These are phyloP conservation scores for Venturia asperata DNA, from an alignment of 2,329 filamentous ascomycete genomes.

Conservation along the genomic window DNA sequence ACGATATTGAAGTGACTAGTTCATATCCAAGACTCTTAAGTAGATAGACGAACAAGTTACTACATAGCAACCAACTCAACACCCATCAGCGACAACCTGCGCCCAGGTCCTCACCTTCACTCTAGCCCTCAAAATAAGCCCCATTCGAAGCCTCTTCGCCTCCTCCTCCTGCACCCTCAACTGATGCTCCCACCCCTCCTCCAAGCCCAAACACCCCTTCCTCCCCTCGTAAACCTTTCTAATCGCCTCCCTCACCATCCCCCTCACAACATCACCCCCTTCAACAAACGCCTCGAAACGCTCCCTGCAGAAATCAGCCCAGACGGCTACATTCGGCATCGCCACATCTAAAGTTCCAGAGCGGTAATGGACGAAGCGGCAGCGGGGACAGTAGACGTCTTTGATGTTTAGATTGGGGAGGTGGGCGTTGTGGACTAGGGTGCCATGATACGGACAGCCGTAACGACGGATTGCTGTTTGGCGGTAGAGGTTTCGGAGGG, in stretches of 20 bases:
- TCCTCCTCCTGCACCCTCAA: background rate
- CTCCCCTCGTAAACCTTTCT: background rate
- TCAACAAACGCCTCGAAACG: background rate
- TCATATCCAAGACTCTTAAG: no score
- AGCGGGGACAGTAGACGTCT: background rate
- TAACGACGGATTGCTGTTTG: background rate
- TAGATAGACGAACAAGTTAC: no score
- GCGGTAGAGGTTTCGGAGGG: slow-evolving; percentile 1
- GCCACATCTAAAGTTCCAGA: background rate
- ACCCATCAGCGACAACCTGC: background rate
- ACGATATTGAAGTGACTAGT: no score
- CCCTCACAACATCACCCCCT: background rate
- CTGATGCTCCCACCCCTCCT: background rate
- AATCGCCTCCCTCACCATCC: background rate
- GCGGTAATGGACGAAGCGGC: background rate
- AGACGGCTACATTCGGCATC: background rate
- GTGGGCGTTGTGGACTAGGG: background rate
- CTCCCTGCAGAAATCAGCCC: background rate
- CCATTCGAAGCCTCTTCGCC: background rate
- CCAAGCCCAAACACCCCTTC: background rate
- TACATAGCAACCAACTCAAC: no score
- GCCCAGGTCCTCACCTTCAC: background rate
- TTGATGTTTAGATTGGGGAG: background rate
- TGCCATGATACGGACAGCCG: background rate
- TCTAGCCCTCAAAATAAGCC: background rate